Percentiles rank a stretch among this genome's conserved stretches.
phyloP scores from a whole-genome alignment of 208 protist genomes.

The Trypanosoma melophagium region DNA sequence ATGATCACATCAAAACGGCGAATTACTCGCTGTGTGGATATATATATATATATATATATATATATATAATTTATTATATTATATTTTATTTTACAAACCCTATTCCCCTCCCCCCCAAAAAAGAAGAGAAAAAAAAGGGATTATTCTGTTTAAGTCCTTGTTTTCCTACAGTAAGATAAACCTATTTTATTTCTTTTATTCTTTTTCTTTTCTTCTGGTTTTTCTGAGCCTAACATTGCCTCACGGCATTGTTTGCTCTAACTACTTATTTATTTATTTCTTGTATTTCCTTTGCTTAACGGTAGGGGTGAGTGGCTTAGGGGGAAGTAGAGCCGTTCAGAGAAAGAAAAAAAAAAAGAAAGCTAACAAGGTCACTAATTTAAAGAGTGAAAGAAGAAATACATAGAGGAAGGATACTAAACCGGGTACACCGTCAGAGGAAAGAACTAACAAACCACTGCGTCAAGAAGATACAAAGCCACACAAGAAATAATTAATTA shows the following conservation, averaged over 20 bases:
- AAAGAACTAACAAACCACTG: background rate
- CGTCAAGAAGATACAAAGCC: background rate
- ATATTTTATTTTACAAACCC: no score
- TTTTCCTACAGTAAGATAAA: background rate
- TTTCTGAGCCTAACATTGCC: background rate
- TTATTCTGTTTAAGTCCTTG: background rate
- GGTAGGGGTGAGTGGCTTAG: background rate
- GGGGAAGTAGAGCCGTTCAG: background rate
- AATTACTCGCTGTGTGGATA: no score
- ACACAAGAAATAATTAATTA: background rate
- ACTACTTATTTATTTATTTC: conserved; percentile 24
- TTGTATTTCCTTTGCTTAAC: conserved; percentile 21
- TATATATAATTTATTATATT: no score
- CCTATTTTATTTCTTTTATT: background rate
- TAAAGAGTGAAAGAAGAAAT: background rate
- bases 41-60: no score
- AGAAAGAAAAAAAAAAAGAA: conserved; percentile 1
- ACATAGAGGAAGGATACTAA: conserved; percentile 12
- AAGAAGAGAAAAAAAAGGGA: no score
- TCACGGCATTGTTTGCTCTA: conserved; percentile 8
- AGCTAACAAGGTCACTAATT: no score
- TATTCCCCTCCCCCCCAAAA: no score
- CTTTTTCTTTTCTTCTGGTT: background rate
- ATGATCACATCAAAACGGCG: no score
- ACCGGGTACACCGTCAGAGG: background rate